Evolutionary conservation across 208 protist genomes (phyloP).

Genomic region (Leishmania tropica): DNA sequence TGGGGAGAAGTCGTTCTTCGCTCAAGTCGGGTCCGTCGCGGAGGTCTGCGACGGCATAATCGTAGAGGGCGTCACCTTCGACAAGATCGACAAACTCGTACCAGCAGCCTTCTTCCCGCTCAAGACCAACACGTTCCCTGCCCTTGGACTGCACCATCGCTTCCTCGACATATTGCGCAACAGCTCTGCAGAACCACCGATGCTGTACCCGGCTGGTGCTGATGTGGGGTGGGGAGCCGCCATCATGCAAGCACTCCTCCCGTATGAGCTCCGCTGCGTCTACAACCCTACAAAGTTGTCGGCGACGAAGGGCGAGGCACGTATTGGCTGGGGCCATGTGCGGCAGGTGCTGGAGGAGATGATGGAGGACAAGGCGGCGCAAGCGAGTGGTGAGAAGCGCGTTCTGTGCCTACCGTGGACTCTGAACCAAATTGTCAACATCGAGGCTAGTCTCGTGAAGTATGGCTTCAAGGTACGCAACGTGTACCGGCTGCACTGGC

Average conservation of each 20-base stretch:
- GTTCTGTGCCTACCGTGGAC: slow-evolving; percentile 88
- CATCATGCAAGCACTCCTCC: slow-evolving; percentile 52
- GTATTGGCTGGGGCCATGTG: slow-evolving; percentile 75
- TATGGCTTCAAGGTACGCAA: slow-evolving; percentile 73
- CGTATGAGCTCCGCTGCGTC: slow-evolving; percentile 78
- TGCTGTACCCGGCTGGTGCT: slow-evolving; percentile 74
- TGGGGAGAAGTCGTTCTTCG: slow-evolving; percentile 61
- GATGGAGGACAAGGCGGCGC: slow-evolving; percentile 6
- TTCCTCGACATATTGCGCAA: slow-evolving; percentile 77
- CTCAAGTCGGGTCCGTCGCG: slow-evolving; percentile 52
- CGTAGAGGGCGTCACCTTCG: slow-evolving; percentile 76
- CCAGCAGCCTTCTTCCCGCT: slow-evolving; percentile 76
- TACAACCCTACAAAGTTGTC: slow-evolving; percentile 78
- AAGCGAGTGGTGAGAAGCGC: slow-evolving; percentile 24
- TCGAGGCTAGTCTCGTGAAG: slow-evolving; percentile 87
- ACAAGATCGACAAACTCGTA: slow-evolving; percentile 65
- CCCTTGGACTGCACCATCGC: slow-evolving; percentile 76
- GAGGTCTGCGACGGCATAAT: slow-evolving; percentile 63
- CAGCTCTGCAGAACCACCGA: slow-evolving; percentile 59
- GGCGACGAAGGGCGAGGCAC: slow-evolving; percentile 80
- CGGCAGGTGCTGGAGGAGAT: slow-evolving; percentile 71
- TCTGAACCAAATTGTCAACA: slow-evolving; percentile 84
- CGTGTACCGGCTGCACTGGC: slow-evolving; percentile 79
- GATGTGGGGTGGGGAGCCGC: slow-evolving; percentile 46
- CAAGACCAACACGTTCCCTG: slow-evolving; percentile 80